These are phyloP conservation scores for Arbutus unedo DNA, from an alignment of 148 eudicot species.

Conservation along the genomic window DNA sequence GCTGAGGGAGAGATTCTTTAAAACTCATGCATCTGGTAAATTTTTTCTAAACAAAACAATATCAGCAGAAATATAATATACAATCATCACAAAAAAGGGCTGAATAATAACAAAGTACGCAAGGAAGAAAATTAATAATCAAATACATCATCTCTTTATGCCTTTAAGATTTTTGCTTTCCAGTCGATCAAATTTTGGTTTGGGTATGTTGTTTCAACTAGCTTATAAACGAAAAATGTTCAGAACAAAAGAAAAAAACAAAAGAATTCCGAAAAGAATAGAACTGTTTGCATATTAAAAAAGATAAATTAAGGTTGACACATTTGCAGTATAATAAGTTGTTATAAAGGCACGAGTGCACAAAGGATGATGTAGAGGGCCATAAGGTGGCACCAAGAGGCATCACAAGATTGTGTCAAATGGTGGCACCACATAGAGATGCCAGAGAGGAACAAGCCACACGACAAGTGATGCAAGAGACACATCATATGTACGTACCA, in stretches of 20 bases:
- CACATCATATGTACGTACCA: neutral
- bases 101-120: too few species aligned
- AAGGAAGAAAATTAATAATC: too few species aligned
- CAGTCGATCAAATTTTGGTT: too few species aligned
- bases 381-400: neutral
- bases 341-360: neutral
- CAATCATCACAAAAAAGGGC: neutral
- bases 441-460: neutral
- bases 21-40: neutral
- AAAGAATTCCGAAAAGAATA: neutral
- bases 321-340: neutral
- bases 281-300: neutral
- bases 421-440: neutral
- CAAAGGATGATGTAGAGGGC: neutral
- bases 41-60: neutral
- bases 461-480: neutral
- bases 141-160: too few species aligned
- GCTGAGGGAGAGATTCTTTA: neutral
- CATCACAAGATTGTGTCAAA: neutral
- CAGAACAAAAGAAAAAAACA: neutral
- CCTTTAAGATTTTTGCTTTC: too few species aligned
- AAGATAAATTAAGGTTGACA: neutral
- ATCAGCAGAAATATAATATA: neutral
- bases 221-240: neutral
- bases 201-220: too few species aligned